A percentile compares a stretch with the other conserved stretches of the same genome.
Conservation (phyloP, 2,329 filamentous ascomycete species). For the Penicillium freii region DNA sequence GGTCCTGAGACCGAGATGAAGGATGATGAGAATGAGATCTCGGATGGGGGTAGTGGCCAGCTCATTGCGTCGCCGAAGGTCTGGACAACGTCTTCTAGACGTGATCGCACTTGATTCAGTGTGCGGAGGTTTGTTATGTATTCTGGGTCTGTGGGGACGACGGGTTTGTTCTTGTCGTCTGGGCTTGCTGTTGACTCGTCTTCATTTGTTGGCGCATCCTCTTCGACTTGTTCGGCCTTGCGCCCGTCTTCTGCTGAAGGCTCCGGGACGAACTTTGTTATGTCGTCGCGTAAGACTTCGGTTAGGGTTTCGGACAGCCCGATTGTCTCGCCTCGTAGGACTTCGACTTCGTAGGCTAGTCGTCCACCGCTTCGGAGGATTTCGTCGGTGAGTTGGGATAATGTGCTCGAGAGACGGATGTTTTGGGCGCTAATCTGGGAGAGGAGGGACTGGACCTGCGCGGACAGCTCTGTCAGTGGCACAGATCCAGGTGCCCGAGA, state of each 20-base stretch:
- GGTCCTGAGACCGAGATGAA: slow-evolving; percentile 89
- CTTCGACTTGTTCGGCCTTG: slow-evolving; percentile 5
- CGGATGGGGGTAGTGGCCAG: slow-evolving; percentile 86
- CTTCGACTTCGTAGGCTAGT: slow-evolving; percentile 90
- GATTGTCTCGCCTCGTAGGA: slow-evolving; percentile 82
- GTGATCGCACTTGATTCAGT: slow-evolving; percentile 73
- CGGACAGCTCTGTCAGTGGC: slow-evolving; percentile 72
- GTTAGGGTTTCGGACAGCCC: slow-evolving; percentile 75
- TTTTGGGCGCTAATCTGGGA: slow-evolving; percentile 88
- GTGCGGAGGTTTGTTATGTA: slow-evolving; percentile 79
- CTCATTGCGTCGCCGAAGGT: slow-evolving; percentile 95
- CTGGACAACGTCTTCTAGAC: slow-evolving; percentile 86
- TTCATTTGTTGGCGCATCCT: slow-evolving; percentile 6
- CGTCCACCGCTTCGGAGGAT: slow-evolving; percentile 85
- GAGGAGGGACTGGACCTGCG: slow-evolving; percentile 78
- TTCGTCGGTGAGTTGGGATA: slow-evolving; percentile 91
- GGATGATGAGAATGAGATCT: slow-evolving; percentile 76
- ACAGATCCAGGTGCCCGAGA: slow-evolving; percentile 49
- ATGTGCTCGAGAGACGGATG: slow-evolving; percentile 71
- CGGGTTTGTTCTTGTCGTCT: slow-evolving; percentile 3
- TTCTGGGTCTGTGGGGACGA: slow-evolving; percentile 51
- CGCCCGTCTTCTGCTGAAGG: background rate
- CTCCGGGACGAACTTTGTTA: slow-evolving; percentile 67
- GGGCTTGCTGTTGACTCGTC: slow-evolving; percentile 4
- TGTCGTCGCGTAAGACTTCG: slow-evolving; percentile 68